A percentile compares a stretch with the other conserved stretches of the same genome.
These are phyloP conservation scores for Polymyxa betae DNA, from an alignment of 208 protist species.

Conservation along the genomic window DNA sequence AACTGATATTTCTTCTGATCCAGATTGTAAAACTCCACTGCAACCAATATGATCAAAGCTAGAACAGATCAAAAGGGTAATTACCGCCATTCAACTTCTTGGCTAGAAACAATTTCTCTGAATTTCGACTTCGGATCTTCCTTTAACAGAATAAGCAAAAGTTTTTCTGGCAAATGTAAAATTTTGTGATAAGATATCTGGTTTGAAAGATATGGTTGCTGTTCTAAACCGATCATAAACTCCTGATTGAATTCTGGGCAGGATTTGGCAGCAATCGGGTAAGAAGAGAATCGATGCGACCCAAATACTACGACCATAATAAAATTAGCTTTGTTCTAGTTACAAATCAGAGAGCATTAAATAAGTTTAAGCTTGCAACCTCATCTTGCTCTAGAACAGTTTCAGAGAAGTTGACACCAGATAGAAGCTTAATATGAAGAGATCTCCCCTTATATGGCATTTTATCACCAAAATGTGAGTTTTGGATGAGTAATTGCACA, in stretches of 20 bases:
- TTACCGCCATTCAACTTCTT: slow-evolving; percentile 35
- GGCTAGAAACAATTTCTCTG: background rate
- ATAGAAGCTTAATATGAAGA: too few relatives aligned
- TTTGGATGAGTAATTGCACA: too few relatives aligned
- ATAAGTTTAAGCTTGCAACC: too few relatives aligned
- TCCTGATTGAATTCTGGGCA: background rate
- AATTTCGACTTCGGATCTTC: background rate
- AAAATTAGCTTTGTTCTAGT: too few relatives aligned
- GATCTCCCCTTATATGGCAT: too few relatives aligned
- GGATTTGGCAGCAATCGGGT: background rate
- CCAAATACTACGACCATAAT: background rate
- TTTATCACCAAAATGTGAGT: too few relatives aligned
- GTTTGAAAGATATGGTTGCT: too few relatives aligned
- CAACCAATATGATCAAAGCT: background rate
- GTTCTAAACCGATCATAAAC: slow-evolving; percentile 8
- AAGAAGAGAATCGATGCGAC: background rate
- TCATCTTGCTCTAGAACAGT: too few relatives aligned
- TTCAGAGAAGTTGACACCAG: too few relatives aligned
- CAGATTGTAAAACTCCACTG: background rate
- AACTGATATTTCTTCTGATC: background rate
- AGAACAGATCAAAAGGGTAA: background rate
- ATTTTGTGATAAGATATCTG: background rate
- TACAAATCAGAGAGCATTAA: too few relatives aligned
- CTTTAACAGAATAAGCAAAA: background rate
- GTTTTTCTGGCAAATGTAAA: background rate